These are phyloP conservation scores for Salix brachista DNA, from an alignment of 345 rosid species.

Conservation along the genomic window DNA sequence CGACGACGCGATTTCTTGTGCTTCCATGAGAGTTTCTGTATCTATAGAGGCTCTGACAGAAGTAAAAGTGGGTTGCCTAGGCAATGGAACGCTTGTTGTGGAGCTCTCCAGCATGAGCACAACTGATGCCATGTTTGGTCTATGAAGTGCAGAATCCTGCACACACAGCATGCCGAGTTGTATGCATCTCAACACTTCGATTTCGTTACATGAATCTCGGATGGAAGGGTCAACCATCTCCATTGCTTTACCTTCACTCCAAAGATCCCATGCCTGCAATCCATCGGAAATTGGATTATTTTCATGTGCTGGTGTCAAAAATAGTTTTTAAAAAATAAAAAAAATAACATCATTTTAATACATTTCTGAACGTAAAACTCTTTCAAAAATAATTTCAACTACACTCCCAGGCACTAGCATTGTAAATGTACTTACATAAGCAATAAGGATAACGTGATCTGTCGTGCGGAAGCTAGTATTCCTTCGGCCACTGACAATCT, in stretches of 20 bases:
- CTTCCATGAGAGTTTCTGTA: conserved; percentile 22
- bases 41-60: conserved; percentile 47
- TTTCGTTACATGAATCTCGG: background rate
- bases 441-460: too few species aligned
- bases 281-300: background rate
- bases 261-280: background rate
- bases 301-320: too few species aligned
- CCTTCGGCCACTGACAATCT: conserved; percentile 14
- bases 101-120: background rate
- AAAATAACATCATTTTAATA: too few species aligned
- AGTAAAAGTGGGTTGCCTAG: conserved; percentile 12
- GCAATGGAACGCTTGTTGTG: background rate
- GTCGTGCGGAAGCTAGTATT: too few species aligned
- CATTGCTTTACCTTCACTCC: background rate
- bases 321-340: too few species aligned
- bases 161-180: conserved; percentile 27
- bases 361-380: too few species aligned
- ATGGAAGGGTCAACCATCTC: background rate
- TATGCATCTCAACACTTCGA: conserved; percentile 17
- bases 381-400: too few species aligned
- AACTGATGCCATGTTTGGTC: conserved; percentile 20
- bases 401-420: background rate
- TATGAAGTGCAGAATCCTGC: conserved; percentile 21
- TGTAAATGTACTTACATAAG: background rate
- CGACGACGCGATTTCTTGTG: conserved; percentile 46